Evolutionary conservation across 164 flowering plant species (phyloP), one percentile per base, ranked within the genome.

Genomic region (Kalanchoe fedtschenkoi): DNA sequence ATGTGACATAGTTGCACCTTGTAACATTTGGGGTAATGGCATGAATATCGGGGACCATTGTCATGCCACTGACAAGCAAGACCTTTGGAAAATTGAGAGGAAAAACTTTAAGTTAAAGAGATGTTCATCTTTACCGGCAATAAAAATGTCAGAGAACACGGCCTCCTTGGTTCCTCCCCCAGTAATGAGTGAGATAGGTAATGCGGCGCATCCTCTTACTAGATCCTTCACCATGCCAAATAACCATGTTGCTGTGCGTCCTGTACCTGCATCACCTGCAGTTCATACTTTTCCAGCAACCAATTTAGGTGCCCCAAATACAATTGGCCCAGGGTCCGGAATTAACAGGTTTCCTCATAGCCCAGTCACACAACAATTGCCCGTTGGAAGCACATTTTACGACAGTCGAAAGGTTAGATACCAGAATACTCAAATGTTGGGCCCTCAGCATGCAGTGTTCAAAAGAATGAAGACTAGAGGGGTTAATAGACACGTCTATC

Each of bases 1-100:
- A 21, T 93, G 99, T 70, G 99, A 93, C 65, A 60, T 71, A 44
- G 78, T 46, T 66, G 96, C 97, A 21, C 99, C 99, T 42, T 93
- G 99, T 68, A 59, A 41, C n/a, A 55, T 62, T 39, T 93, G 99
- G 99, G 84, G 84, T 30, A 72, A 76, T 29, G 91, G 93, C 58
- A 47, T 24, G 55, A 70, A 75, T 43, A 62, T 28, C 28, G 4
- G 26, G 10, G 90, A 82, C 63, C 99, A 93, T 76, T 93, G 97
- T 66, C 87, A 88, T 72, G 83, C 97, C 16, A 86, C 80, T 69
- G 92, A 90, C 47, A 85, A 86, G 66, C 81, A 72, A n/a, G 87
- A 77, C 43, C 47, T 28, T 39, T 93, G 99, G 99, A 79, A 63
- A 70, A 3, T 22, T 24, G 68, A 63, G 72, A 79, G 96, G 66